Conservation (phyloP, 805 yeast genomes). For the Metschnikowia drakensbergensis region DNA sequence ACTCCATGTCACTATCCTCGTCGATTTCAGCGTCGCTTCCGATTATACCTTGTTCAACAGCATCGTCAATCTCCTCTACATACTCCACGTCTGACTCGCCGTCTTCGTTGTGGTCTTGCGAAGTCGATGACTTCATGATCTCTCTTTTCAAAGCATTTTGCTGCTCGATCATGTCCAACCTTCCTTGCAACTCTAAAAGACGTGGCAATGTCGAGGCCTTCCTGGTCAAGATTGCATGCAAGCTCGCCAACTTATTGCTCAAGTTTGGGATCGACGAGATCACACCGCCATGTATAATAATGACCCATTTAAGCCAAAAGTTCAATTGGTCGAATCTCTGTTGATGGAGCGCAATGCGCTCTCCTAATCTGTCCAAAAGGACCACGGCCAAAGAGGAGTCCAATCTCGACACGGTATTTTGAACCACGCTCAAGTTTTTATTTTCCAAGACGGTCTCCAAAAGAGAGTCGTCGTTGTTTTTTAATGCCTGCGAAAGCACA, state of each 20-base stretch:
- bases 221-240: slow-evolving; percentile 46
- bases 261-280: slow-evolving; percentile 45
- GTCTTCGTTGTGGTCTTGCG: slow-evolving; percentile 24
- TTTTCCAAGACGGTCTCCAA: slow-evolving; percentile 75
- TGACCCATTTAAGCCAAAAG: slow-evolving; percentile 55
- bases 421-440: slow-evolving; percentile 47
- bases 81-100: slow-evolving; percentile 60
- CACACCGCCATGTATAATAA: slow-evolving; percentile 52
- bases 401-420: slow-evolving; percentile 46
- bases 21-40: slow-evolving; percentile 19
- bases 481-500: slow-evolving; percentile 83
- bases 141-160: slow-evolving; percentile 41
- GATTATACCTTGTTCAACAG: slow-evolving; percentile 21
- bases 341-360: slow-evolving; percentile 48
- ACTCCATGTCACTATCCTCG: slow-evolving; percentile 7
- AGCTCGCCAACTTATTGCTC: slow-evolving; percentile 38
- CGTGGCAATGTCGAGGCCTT: slow-evolving; percentile 48
- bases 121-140: slow-evolving; percentile 26
- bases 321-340: slow-evolving; percentile 47
- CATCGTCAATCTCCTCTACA: slow-evolving; percentile 63
- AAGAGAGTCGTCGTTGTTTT: slow-evolving; percentile 79
- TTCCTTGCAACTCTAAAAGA: slow-evolving; percentile 49
- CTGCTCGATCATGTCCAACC: slow-evolving; percentile 45
- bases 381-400: slow-evolving; percentile 48
- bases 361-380: slow-evolving; percentile 50